Evolutionary conservation across 768 basidiomycete species (phyloP).

Genomic region (Mycena vitilis): DNA sequence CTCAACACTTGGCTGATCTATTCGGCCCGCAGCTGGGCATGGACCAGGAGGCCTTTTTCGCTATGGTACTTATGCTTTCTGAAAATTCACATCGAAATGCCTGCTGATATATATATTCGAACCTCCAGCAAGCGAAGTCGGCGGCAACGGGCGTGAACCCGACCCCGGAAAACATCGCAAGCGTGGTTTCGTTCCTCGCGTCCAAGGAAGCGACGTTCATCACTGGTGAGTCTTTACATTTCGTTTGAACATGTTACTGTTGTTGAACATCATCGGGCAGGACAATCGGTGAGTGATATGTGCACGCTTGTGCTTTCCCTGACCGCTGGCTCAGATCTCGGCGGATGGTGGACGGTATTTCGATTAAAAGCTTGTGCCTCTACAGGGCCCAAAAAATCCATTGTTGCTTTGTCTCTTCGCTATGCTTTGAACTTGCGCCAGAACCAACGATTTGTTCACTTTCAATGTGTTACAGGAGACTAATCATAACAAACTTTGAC

Average conservation of each 20-base stretch:
- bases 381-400: too few relatives aligned
- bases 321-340: conserved; percentile 14
- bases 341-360: conserved; percentile 32
- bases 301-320: background rate
- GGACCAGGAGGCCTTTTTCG: conserved; percentile 19
- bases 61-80: too few relatives aligned
- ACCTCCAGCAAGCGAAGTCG: conserved; percentile 28
- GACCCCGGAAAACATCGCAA: conserved; percentile 41
- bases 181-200: conserved; percentile 47
- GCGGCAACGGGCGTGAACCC: conserved; percentile 38
- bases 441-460: too few relatives aligned
- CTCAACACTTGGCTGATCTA: conserved; percentile 3
- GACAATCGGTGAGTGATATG: conserved; percentile 14
- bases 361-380: conserved; percentile 21
- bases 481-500: too few relatives aligned
- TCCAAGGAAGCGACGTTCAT: conserved; percentile 44
- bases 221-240: conserved; percentile 37
- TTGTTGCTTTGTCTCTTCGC: too few relatives aligned
- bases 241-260: background rate
- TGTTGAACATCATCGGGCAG: background rate
- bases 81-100: background rate
- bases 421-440: too few relatives aligned
- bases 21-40: conserved; percentile 12
- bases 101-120: background rate
- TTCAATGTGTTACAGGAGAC: too few relatives aligned